These are phyloP conservation scores for Tolypocladium paradoxum DNA, from an alignment of 2,329 filamentous ascomycete genomes.

Conservation along the genomic window DNA sequence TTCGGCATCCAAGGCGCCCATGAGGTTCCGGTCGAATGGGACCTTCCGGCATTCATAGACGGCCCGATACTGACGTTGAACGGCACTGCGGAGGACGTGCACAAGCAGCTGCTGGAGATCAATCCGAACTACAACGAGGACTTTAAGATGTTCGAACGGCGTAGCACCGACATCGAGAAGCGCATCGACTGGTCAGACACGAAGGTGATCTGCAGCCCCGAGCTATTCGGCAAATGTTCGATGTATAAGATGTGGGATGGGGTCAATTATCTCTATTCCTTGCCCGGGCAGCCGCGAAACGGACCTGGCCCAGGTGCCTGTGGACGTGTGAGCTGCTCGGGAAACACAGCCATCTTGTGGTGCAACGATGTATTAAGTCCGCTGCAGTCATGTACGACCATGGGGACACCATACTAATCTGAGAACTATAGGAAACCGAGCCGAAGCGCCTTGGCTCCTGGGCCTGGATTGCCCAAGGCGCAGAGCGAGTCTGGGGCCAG, in stretches of 20 bases:
- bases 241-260: too few relatives aligned
- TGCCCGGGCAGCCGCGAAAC: not conserved
- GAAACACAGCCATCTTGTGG: not conserved
- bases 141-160: not conserved
- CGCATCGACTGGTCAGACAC: not conserved
- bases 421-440: not conserved
- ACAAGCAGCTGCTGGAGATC: conserved; percentile 5
- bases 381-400: not conserved
- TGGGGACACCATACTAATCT: not conserved
- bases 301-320: not conserved
- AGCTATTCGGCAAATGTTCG: not conserved
- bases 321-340: not conserved
- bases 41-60: conserved; percentile 4
- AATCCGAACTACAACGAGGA: conserved; percentile 9
- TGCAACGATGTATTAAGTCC: not conserved
- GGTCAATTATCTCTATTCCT: not conserved
- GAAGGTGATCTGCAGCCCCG: not conserved
- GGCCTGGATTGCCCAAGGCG: not conserved
- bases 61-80: conserved; percentile 4
- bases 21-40: conserved; percentile 7
- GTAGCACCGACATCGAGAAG: not conserved
- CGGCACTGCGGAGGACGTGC: conserved; percentile 9
- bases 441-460: not conserved
- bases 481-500: not conserved
- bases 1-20: too few relatives aligned